Evolutionary conservation across 1,284 basidiomycete species (phyloP).

Genomic region (Sutorius eximius): DNA sequence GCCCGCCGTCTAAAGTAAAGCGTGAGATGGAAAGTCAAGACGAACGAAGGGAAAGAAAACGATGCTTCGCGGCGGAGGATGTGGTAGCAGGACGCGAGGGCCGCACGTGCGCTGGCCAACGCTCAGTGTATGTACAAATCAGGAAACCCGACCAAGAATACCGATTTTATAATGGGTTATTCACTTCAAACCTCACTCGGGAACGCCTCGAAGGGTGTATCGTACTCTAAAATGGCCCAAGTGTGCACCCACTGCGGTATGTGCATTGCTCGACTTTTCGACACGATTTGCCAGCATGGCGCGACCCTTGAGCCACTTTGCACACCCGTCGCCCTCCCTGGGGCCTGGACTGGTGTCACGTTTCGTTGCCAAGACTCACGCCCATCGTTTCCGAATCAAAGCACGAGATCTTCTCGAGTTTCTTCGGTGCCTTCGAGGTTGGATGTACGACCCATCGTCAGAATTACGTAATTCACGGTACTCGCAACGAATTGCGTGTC

Average conservation of each 20-base stretch:
- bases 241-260: neutral
- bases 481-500: too few relatives aligned
- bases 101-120: conserved; percentile 20
- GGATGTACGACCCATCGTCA: neutral
- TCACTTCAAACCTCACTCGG: neutral
- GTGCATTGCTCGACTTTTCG: neutral
- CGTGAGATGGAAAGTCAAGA: neutral
- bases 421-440: conserved; percentile 1
- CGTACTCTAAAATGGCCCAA: neutral
- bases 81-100: conserved; percentile 4
- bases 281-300: neutral
- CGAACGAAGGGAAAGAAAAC: conserved; percentile 3
- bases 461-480: neutral
- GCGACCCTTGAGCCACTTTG: neutral
- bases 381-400: neutral
- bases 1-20: neutral
- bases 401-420: neutral
- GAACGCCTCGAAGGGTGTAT: neutral
- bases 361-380: neutral
- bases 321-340: neutral
- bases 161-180: neutral
- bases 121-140: conserved; percentile 16
- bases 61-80: conserved; percentile 4
- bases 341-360: neutral
- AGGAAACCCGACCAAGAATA: conserved; percentile 5